Conservation (phyloP, 345 rosid species). For the thale cress (Arabidopsis thaliana) region TAIR10.1 NC_003070.9:18613501-18614000, state of each 20-base stretch:
- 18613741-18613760: slow-evolving; percentile 81
- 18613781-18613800: background rate
- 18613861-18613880: slow-evolving; percentile 74
- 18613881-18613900: slow-evolving; percentile 73
- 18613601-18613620: slow-evolving; percentile 88
- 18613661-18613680: slow-evolving; percentile 99
- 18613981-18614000: slow-evolving; percentile 78
- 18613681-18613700: slow-evolving; percentile 95
- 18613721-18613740: slow-evolving; percentile 91
- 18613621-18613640: slow-evolving; percentile 71
- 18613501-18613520: background rate
- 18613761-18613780: background rate
- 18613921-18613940: slow-evolving; percentile 92
- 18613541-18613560: slow-evolving; percentile 31
- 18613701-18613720: slow-evolving; percentile 86
- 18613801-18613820: background rate
- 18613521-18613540: background rate
- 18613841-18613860: slow-evolving; percentile 83
- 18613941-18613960: slow-evolving; percentile 85
- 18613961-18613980: slow-evolving; percentile 73
- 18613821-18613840: slow-evolving; percentile 18
- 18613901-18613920: slow-evolving; percentile 78
- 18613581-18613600: slow-evolving; percentile 79
- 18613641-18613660: slow-evolving; percentile 89
- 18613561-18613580: slow-evolving; percentile 98